These are phyloP conservation scores for Agarophyton chilense DNA, from an alignment of 23 red algal genomes.

Conservation along the genomic window DNA sequence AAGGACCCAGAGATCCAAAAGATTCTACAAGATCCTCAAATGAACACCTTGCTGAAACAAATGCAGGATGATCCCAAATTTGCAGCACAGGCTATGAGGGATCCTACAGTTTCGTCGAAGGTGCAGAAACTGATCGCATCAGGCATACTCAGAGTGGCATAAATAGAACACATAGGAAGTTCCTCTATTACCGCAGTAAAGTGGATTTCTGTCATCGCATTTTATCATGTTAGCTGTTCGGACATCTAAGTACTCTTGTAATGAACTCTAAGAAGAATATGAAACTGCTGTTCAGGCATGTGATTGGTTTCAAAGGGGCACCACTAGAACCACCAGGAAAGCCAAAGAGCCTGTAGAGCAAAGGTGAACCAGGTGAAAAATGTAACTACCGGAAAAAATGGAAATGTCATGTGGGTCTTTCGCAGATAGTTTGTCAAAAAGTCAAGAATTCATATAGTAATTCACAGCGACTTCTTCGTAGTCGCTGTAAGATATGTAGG, in stretches of 20 bases:
- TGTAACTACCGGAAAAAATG: too few species aligned
- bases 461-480: slow-evolving; percentile 9
- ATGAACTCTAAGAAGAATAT: background rate
- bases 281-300: too few species aligned
- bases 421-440: background rate
- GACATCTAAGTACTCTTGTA: background rate
- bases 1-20: slow-evolving; percentile 97
- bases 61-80: slow-evolving; percentile 86
- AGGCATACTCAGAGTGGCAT: slow-evolving; percentile 90
- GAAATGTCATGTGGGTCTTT: too few species aligned
- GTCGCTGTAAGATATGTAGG: slow-evolving; percentile 68
- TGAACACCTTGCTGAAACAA: slow-evolving; percentile 82
- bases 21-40: slow-evolving; percentile 93
- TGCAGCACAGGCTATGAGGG: slow-evolving; percentile 72
- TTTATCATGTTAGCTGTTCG: background rate
- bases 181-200: too few species aligned
- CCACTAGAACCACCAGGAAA: too few species aligned
- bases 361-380: too few species aligned
- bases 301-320: too few species aligned
- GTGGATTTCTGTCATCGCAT: background rate
- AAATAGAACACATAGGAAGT: background rate
- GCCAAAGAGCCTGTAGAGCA: too few species aligned
- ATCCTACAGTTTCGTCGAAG: slow-evolving; percentile 84
- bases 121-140: slow-evolving; percentile 93
- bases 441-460: background rate